These are phyloP conservation scores for Leishmania guyanensis DNA, from an alignment of 208 protist species.

Conservation along the genomic window DNA sequence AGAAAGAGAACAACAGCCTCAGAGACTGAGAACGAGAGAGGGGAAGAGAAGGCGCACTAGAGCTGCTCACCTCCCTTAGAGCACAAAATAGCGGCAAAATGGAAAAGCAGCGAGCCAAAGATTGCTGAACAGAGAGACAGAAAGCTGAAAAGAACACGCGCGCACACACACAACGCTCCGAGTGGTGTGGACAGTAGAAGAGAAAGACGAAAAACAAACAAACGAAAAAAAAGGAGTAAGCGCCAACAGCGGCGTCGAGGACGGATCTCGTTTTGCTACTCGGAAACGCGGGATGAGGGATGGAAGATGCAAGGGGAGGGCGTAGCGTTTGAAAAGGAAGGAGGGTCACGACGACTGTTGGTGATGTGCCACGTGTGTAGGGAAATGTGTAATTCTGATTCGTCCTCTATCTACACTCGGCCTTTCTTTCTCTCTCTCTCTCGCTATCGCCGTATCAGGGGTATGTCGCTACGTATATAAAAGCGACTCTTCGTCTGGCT, in stretches of 20 bases:
- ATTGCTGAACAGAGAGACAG: not conserved
- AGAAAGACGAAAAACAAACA: not conserved
- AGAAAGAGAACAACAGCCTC: not conserved
- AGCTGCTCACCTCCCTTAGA: too few species aligned
- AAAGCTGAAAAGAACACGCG: constrained; percentile 1
- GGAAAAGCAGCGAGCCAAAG: not conserved
- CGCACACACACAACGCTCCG: not conserved
- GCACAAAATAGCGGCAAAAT: too few species aligned
- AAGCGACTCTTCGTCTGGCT: not conserved
- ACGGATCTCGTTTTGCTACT: not conserved
- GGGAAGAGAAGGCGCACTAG: not conserved
- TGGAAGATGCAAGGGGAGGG: not conserved
- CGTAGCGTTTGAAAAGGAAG: not conserved
- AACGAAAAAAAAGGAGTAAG: not conserved
- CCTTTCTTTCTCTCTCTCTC: not conserved
- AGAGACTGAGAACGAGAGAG: not conserved
- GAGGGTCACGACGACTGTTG: not conserved
- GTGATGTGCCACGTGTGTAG: not conserved
- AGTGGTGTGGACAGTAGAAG: not conserved
- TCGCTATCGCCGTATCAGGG: not conserved
- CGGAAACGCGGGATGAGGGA: not conserved
- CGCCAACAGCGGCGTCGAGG: not conserved
- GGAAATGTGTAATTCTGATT: not conserved
- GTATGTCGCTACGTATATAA: not conserved
- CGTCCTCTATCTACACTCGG: not conserved